Percentiles rank a stretch among this genome's conserved stretches.
phyloP scores from a whole-genome alignment of 2,329 filamentous ascomycete species.

The Dactylellina parvicollis region DNA sequence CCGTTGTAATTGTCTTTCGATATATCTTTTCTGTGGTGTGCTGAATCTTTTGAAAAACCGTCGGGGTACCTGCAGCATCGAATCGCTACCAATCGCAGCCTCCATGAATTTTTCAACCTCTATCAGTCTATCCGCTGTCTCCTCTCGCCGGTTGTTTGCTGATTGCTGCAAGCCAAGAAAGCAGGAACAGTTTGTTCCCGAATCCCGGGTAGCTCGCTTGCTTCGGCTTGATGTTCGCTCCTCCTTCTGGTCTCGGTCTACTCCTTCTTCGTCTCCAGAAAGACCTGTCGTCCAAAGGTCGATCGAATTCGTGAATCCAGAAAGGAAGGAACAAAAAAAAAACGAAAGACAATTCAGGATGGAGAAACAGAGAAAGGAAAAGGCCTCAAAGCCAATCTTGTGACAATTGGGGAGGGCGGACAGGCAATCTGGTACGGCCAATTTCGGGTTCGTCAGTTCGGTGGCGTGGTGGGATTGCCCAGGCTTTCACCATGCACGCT shows the following conservation, averaged over 20 bases:
- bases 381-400: conserved; percentile 10
- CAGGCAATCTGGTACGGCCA: conserved; percentile 11
- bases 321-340: conserved; percentile 6
- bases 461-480: conserved; percentile 46
- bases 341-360: conserved; percentile 10
- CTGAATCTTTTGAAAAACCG: conserved; percentile 15
- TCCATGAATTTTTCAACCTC: conserved; percentile 31
- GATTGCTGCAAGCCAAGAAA: conserved; percentile 46
- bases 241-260: conserved; percentile 32
- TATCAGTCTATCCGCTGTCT: conserved; percentile 4
- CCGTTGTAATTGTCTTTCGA: conserved; percentile 21
- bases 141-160: conserved; percentile 40
- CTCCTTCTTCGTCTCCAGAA: conserved; percentile 38
- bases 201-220: conserved; percentile 42
- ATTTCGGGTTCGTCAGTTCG: conserved; percentile 47
- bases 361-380: conserved; percentile 13
- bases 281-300: conserved; percentile 53
- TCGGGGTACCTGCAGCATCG: conserved; percentile 41
- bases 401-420: conserved; percentile 24
- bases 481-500: conserved; percentile 36
- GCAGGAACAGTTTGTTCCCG: conserved; percentile 42
- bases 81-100: conserved; percentile 39
- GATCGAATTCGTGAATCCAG: conserved; percentile 23
- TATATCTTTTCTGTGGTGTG: conserved; percentile 17
- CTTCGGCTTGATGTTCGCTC: conserved; percentile 15